A percentile compares a stretch with the other conserved stretches of the same genome.
Conservation (phyloP, 192 early-diverging fungal genomes). For the Allomyces macrogynus region DNA sequence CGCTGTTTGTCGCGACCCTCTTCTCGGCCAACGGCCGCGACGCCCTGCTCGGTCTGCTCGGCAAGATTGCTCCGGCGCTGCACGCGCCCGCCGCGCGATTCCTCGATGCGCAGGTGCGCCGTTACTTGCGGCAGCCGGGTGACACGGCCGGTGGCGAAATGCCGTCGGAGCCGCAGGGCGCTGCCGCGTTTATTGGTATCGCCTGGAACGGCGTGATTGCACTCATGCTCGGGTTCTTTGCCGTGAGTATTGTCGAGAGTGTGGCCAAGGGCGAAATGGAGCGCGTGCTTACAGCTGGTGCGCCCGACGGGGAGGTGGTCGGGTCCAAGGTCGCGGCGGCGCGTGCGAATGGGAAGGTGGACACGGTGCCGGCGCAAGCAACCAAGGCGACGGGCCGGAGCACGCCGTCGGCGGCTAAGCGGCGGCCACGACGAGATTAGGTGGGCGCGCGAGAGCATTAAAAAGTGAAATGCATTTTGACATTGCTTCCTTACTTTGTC, state of each 20-base stretch:
- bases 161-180: slow-evolving; percentile 3
- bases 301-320: too few species aligned
- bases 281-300: slow-evolving; percentile 10
- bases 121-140: slow-evolving; percentile 11
- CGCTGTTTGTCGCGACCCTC: slow-evolving; percentile 55
- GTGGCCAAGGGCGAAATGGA: slow-evolving; percentile 55
- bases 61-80: slow-evolving; percentile 23
- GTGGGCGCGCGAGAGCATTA: too few species aligned
- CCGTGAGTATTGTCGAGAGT: slow-evolving; percentile 61
- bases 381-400: too few species aligned
- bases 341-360: too few species aligned
- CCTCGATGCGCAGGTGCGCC: slow-evolving; percentile 10
- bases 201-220: slow-evolving; percentile 64
- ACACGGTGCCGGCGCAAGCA: too few species aligned
- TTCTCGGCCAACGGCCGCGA: slow-evolving; percentile 63
- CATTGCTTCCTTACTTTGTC: too few species aligned
- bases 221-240: slow-evolving; percentile 70
- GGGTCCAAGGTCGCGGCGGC: too few species aligned
- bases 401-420: too few species aligned
- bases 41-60: slow-evolving; percentile 30
- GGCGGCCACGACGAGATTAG: too few species aligned
- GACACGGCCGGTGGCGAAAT: slow-evolving; percentile 6
- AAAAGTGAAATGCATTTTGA: too few species aligned
- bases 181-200: slow-evolving; percentile 31
- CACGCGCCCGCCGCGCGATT: slow-evolving; percentile 1